Evolutionary conservation across 164 flowering plant genomes (phyloP).

Genomic region (Liriodendron chinense): DNA sequence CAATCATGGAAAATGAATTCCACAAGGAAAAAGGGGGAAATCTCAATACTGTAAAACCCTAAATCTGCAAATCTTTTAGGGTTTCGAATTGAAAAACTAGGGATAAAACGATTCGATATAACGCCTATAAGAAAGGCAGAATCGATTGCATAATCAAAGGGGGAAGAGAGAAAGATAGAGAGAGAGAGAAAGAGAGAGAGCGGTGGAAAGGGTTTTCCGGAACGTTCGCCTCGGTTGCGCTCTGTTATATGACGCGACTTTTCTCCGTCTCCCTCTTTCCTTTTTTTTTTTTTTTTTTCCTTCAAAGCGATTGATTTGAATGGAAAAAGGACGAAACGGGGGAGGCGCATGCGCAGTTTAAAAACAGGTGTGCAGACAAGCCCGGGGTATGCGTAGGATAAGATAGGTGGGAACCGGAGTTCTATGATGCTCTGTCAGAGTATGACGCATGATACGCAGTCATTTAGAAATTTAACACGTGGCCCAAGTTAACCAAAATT

Average conservation of each 20-base stretch:
- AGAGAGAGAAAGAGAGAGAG: background rate
- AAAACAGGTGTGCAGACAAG: too few relatives aligned
- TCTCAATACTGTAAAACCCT: conserved; percentile 2
- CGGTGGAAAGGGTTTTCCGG: conserved; percentile 1
- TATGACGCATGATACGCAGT: too few relatives aligned
- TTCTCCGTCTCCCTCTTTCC: background rate
- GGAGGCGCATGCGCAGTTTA: background rate
- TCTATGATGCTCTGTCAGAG: too few relatives aligned
- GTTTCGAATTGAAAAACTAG: background rate
- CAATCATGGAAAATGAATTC: background rate
- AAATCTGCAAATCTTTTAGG: background rate
- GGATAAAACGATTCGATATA: background rate
- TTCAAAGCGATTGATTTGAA: background rate
- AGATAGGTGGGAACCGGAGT: too few relatives aligned
- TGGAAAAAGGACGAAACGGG: background rate
- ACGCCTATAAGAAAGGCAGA: background rate
- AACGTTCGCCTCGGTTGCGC: conserved; percentile 16
- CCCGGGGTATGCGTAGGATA: too few relatives aligned
- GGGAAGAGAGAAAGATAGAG: background rate
- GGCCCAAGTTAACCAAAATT: too few relatives aligned
- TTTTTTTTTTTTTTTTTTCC: background rate
- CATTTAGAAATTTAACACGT: too few relatives aligned
- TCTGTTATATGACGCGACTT: conserved; percentile 9
- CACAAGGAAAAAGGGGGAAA: background rate
- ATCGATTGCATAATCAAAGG: background rate